Base-by-base conservation (phyloP, 2,329 filamentous ascomycete species). In the Epichloe coenophiala region DNA sequence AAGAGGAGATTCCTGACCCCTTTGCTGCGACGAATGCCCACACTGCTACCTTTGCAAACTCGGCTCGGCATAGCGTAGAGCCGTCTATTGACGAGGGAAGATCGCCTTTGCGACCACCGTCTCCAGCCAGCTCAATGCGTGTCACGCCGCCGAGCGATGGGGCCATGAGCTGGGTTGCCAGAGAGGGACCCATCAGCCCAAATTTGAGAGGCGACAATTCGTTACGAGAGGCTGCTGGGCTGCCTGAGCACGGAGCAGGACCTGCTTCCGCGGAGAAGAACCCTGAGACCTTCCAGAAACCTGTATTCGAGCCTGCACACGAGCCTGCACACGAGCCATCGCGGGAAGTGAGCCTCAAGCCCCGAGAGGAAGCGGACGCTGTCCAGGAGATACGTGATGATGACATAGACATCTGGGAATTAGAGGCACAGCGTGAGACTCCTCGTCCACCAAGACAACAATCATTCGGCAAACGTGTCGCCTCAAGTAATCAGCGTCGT, bases 371-470 rank as follows among this genome's bases (percentile, higher is more conserved):
- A 13, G 13, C 40, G 13, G 56, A 54, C 2, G 52, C 56, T 2
- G 53, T 57, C 7, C 45, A 59, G 45, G 59, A 56, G 12, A 55
- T 51, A 9, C 48, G 45, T 27, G 68, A 68, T 27, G 71, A 73
- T n/a, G 70, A 71, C 3, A 73, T 72, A 11, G 66, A 81, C 55
- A 69, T 81, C 11, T 81, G 77, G 77, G 77, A 75, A 35, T 58
- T 79, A 23, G 78, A 81, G 58, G 77, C 77, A 11, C 68, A 72
- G 49, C 71, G 77, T 12, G 64, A 68, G 6, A 68, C 68, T 1
- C 71, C 73, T 9, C 61, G 55, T 5, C 57, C 62, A 21, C 48
- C 56, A 36, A 57, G 57, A n/a, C 59, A 64, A 23, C 61, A 61
- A 41, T 58, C 62, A 1, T 65, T 66, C 39, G 61, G 59, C 45